Base-by-base conservation (phyloP, 2,329 filamentous ascomycete species). In the Arthrobotrys sphaeroides region DNA sequence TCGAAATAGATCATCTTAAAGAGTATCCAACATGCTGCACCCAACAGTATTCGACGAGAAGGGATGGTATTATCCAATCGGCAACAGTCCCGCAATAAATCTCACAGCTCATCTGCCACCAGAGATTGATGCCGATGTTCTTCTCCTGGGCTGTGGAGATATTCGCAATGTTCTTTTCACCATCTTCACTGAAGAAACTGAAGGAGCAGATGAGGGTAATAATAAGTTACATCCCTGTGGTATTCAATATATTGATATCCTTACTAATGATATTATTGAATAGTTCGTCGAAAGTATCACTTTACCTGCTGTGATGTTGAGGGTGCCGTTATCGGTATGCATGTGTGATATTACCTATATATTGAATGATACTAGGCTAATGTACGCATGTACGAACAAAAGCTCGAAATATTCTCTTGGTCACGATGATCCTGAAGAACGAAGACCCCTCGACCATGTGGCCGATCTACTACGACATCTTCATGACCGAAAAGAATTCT, bases 81-180 rank as follows among this genome's bases (percentile, higher is more conserved):
- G 83, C 2, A 87, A 87, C 79, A 87, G 85, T 0, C 85, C 87
- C 2, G 86, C 88, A 5, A 82, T 84, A 6, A 85, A 83, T 77
- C 80, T 89, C 6, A 85, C 84, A 0, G 82, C 83, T 53, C 80
- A 82, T 38, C 77, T 88, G 2, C 85, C 87, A 0, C 84, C 84
- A 7, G 86, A 85, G 2, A 75, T 84, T 16, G 82, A 86, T 78
- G 86, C 84, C 1, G 80, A 84, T 53, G 80, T 89, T 5, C 82
- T 90, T n/a, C 82, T 86, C 0, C 82, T 90, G 2, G 87, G 86
- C 1, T 88, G 86, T 68, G 86, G 87, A 7, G 88, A 90, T 81
- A 81, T 85, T 42, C 84, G 87, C 12, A 86, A 87, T 72, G 83
- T 90, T 24, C 80, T 90, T 0, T 89, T 85, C 78, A 88, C 88